These are phyloP conservation scores for Talaromyces borbonicus DNA, from an alignment of 495 filamentous ascomycete genomes.

Conservation along the genomic window DNA sequence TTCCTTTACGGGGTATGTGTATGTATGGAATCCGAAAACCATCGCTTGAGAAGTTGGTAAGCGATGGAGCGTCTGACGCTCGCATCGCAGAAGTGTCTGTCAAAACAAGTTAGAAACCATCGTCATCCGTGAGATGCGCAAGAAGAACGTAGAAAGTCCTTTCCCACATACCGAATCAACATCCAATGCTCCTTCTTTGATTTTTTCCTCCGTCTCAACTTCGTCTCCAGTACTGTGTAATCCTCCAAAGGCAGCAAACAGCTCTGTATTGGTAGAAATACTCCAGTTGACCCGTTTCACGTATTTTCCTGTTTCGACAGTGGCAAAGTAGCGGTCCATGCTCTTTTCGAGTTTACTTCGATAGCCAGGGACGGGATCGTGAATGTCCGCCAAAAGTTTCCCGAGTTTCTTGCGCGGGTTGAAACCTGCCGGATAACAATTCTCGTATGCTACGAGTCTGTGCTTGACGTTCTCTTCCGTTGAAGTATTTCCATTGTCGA, in stretches of 20 bases:
- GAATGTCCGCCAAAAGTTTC: slow-evolving; percentile 53
- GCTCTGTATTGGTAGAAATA: slow-evolving; percentile 43
- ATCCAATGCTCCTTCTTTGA: slow-evolving; percentile 33
- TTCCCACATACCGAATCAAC: slow-evolving; percentile 30
- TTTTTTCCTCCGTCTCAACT: slow-evolving; percentile 31
- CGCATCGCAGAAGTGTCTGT: slow-evolving; percentile 53
- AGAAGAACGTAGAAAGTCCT: slow-evolving; percentile 4
- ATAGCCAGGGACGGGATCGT: slow-evolving; percentile 61
- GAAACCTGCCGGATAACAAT: slow-evolving; percentile 68
- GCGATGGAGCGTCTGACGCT: slow-evolving; percentile 69
- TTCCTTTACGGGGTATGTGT: slow-evolving; percentile 55
- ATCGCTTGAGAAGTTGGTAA: slow-evolving; percentile 55
- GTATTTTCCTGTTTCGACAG: slow-evolving; percentile 27
- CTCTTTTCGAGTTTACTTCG: slow-evolving; percentile 57
- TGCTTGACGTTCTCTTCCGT: slow-evolving; percentile 29
- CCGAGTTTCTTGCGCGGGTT: slow-evolving; percentile 55
- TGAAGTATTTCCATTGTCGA: background rate
- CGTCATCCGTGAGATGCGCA: too few species aligned
- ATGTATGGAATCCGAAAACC: slow-evolving; percentile 74
- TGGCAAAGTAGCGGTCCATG: slow-evolving; percentile 68
- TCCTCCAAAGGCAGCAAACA: slow-evolving; percentile 44
- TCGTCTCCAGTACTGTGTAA: slow-evolving; percentile 38
- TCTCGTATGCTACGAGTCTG: slow-evolving; percentile 54
- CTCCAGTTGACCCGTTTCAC: slow-evolving; percentile 49
- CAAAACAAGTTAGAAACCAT: slow-evolving; percentile 1